Percentiles rank a stretch among this genome's conserved stretches.
phyloP scores from a whole-genome alignment of 306 rosid species.

The Prunus dulcis region DNA sequence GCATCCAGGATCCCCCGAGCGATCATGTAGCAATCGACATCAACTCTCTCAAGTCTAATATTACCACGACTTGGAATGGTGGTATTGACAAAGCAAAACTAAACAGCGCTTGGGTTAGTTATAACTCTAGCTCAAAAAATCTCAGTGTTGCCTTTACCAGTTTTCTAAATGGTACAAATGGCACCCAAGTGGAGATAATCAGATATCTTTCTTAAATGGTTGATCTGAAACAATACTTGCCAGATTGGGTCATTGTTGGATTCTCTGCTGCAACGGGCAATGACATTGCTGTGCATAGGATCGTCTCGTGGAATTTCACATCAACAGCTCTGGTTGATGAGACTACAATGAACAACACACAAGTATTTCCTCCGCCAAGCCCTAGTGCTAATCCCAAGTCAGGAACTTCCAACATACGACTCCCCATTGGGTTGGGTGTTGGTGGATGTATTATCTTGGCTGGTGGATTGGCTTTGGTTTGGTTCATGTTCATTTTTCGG shows the following conservation, averaged over 20 bases:
- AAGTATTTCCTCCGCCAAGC: not conserved
- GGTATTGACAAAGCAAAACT: too few species aligned
- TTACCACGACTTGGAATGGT: too few species aligned
- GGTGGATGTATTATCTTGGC: not conserved
- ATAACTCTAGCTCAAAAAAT: too few species aligned
- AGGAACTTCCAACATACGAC: not conserved
- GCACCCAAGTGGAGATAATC: not conserved
- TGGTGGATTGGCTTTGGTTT: not conserved
- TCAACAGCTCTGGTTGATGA: too few species aligned
- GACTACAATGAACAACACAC: not conserved
- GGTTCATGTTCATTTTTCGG: not conserved
- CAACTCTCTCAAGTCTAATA: too few species aligned
- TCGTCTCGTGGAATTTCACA: too few species aligned
- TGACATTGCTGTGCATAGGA: too few species aligned
- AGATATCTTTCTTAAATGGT: not conserved
- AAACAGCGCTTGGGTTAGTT: too few species aligned
- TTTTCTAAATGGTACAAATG: not conserved
- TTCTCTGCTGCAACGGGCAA: too few species aligned
- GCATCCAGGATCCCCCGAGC: constrained; percentile 16
- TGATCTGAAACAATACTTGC: constrained; percentile 11
- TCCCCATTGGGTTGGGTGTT: not conserved
- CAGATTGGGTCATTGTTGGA: not conserved
- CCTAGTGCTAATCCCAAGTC: not conserved
- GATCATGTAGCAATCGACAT: too few species aligned
- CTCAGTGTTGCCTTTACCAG: not conserved